Base-by-base conservation (phyloP, 306 rosid species). In the Alnus rubra region DNA sequence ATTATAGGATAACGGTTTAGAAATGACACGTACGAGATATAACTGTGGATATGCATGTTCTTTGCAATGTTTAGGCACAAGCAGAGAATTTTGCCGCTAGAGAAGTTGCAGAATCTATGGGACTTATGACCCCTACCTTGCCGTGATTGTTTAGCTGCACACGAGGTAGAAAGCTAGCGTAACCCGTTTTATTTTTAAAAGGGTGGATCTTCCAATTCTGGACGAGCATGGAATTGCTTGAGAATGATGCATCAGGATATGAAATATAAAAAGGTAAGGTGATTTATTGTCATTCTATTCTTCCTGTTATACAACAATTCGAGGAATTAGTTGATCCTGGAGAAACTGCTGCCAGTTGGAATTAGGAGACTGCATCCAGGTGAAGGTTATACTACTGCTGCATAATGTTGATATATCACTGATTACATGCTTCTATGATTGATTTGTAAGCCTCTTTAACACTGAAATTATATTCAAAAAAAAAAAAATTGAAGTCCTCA, bases 81-180 rank as follows among this genome's bases (percentile, higher is more conserved):
- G 97, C 94, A 18, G 97, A 94, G 77, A 79, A 69, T 45, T 65
- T 90, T 78, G 78, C 94, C 47, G 90, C 89, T 14, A 87, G 95
- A 85, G 98, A 93, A 82, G 89, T 90, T 77, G 94, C 97, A 63
- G 91, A 87, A 82, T 89, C 97, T 39, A 94, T 94, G 98, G 97
- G 98, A 82, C 97, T 92, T 78, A 9, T 89, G 33, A 90, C 86
- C 85, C 79, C 87, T 33, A 87, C 63, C 74, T 80, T 92, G 78
- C 97, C 91, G 7, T 94, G 89, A 94, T 62, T 69, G 14, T 53
- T 23, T 70, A 45, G 80, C 72, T 60, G 84, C 83, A 75, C n/a
- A n/a, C 71, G 51, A 18, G 35, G 80, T 68, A 49, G 72, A 68
- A 67, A 68, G 51, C 28, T 31, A 10, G 50, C 39, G 16, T 48